Percentiles rank a stretch among this genome's conserved stretches.
Evolutionary conservation across 2,329 filamentous ascomycete species (phyloP).

Genomic region (Gyromitra esculenta): DNA sequence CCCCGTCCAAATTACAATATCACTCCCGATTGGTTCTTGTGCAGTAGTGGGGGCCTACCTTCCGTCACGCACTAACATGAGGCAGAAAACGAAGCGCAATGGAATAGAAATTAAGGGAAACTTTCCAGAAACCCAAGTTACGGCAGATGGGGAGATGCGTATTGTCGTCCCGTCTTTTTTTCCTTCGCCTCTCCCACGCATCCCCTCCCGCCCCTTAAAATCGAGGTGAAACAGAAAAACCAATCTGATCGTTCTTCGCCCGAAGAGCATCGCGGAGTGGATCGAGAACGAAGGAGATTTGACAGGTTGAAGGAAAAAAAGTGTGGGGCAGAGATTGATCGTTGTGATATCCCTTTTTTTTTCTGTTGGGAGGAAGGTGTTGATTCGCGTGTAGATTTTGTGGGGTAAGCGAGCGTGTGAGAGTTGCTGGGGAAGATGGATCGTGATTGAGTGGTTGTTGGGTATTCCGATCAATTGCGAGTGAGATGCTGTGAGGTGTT

Average conservation of each 20-base stretch:
- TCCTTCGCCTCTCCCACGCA: background rate
- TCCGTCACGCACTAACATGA: conserved; percentile 9
- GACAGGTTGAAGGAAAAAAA: background rate
- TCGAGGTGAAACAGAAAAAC: conserved; percentile 1
- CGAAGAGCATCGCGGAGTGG: conserved; percentile 26
- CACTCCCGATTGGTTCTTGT: conserved; percentile 21
- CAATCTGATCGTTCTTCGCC: conserved; percentile 8
- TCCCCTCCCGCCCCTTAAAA: background rate
- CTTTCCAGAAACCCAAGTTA: background rate
- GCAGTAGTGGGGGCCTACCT: background rate
- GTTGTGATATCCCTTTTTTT: conserved; percentile 35
- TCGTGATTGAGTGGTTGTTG: conserved; percentile 4
- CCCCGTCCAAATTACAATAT: conserved; percentile 16
- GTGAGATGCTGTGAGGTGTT: conserved; percentile 24
- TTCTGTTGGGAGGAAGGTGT: conserved; percentile 4
- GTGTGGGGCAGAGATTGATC: conserved; percentile 8
- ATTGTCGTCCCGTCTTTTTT: background rate
- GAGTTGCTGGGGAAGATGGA: background rate
- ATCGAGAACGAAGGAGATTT: conserved; percentile 17
- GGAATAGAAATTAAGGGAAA: background rate
- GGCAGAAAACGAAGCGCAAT: background rate
- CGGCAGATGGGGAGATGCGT: background rate
- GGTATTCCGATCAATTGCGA: conserved; percentile 30
- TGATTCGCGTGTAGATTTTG: conserved; percentile 15
- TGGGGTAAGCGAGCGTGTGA: conserved; percentile 37